Base-by-base conservation (phyloP, 2,329 filamentous ascomycete genomes). In the Xylaria hypoxylon region DNA sequence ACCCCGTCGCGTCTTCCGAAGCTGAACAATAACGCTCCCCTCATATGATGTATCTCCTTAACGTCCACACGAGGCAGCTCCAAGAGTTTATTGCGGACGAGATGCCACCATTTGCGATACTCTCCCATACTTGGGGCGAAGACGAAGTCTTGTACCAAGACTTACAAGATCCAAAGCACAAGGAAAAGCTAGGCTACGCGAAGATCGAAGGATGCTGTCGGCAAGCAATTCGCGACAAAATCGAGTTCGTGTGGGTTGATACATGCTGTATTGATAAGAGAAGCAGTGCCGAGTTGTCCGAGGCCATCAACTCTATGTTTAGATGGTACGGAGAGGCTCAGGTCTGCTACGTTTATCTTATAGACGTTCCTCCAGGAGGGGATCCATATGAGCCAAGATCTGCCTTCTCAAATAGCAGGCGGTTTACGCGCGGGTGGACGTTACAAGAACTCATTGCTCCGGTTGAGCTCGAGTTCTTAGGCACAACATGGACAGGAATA, bases 191-290 rank as follows among this genome's bases (percentile, higher is more conserved):
- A 19, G 58, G 52, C 42, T 62, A 52, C 47, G 8, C 8, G 1
- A 64, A 64, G 56, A 67, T 67, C 22, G 33, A 56, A 56, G 55
- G 38, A 44, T 53, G 55, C 50, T 67, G 60, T 19, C 47, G 24
- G 38, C 55, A 50, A 38, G 60, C 64, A 15, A 28, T 56, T 40
- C 19, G 33, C 13, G 55, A 63, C 24, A n/a, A 28, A 1, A 17
- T 40, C 19, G 42, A 33, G 10, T 67, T 53, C 11, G 59, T 58
- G n/a, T 67, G 62, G 62, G 26, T 65, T 17, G 62, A 65, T n/a
- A 65, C 62, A 24, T 65, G 56, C 48, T 64, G 56, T 13, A 64
- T 64, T 45, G 55, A 64, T 19, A 64, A 64, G 40, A 57, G 50
- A 22, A 51, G 61, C 33, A 58, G 56, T 35, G 28, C 61, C 17